Conservation (phyloP, 2,329 filamentous ascomycete species). For the Fusarium anguioides region DNA sequence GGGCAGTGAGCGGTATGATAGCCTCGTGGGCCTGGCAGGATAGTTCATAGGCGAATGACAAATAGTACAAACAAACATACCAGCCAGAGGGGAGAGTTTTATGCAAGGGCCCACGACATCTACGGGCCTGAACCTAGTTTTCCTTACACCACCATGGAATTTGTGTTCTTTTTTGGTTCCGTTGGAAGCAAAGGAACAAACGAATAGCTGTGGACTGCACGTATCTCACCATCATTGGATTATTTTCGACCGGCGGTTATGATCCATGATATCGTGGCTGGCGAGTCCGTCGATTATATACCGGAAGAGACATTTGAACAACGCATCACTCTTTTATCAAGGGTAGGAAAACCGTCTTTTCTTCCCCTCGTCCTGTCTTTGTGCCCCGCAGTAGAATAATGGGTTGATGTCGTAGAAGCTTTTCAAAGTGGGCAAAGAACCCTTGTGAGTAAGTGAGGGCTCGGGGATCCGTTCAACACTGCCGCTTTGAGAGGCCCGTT, state of each 20-base stretch:
- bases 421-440: conserved; percentile 10
- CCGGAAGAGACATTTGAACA: conserved; percentile 7
- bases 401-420: conserved; percentile 17
- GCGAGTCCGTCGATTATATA: not conserved
- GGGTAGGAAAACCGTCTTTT: conserved; percentile 1
- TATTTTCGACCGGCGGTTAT: conserved; percentile 11
- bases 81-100: conserved; percentile 28
- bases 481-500: conserved; percentile 35
- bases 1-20: conserved; percentile 27
- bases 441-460: conserved; percentile 10
- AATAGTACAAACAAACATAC: conserved; percentile 16
- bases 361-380: not conserved
- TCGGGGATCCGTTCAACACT: conserved; percentile 14
- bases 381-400: conserved; percentile 18
- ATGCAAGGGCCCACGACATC: conserved; percentile 32
- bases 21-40: conserved; percentile 26
- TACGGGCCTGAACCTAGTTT: conserved; percentile 18
- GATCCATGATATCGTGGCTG: not conserved
- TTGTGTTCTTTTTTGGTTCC: conserved; percentile 3
- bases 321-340: conserved; percentile 18
- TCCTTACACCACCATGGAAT: conserved; percentile 5
- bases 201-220: not conserved
- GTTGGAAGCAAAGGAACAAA: conserved; percentile 9
- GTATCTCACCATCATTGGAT: conserved; percentile 18
- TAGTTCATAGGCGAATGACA: conserved; percentile 21